Conservation (phyloP, 148 eudicot genomes). For the Beta vulgaris region DNA sequence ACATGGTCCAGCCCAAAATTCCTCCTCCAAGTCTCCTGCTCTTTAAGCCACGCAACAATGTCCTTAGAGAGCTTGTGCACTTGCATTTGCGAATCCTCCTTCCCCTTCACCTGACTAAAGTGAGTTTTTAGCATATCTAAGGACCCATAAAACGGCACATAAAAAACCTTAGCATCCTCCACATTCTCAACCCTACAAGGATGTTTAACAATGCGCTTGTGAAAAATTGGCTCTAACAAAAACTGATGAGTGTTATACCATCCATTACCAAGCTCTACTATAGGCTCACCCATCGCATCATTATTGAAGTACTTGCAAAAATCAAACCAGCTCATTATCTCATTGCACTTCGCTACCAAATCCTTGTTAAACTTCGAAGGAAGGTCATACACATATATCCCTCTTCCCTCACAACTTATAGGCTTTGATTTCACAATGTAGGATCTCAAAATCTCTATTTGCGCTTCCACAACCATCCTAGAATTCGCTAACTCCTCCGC, state of each 20-base stretch:
- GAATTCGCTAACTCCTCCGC: conserved; percentile 37
- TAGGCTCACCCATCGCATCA: conserved; percentile 54
- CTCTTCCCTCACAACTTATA: conserved; percentile 50
- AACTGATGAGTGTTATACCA: conserved; percentile 86
- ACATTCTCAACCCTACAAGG: conserved; percentile 63
- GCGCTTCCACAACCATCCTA: conserved; percentile 40
- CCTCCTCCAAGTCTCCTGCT: conserved; percentile 46
- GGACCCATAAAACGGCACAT: conserved; percentile 82
- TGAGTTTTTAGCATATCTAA: conserved; percentile 67
- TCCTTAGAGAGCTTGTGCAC: conserved; percentile 32
- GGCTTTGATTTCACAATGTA: conserved; percentile 33
- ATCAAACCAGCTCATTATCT: conserved; percentile 51
- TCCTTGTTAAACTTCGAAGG: conserved; percentile 75
- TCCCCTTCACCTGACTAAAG: conserved; percentile 52
- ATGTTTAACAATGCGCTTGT: conserved; percentile 56
- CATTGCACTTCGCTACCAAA: conserved; percentile 47
- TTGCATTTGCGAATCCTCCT: conserved; percentile 31
- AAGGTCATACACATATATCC: conserved; percentile 67
- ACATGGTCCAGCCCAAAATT: conserved; percentile 66
- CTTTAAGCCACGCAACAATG: conserved; percentile 58
- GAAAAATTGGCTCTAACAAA: conserved; percentile 68
- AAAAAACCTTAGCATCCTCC: conserved; percentile 66
- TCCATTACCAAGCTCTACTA: conserved; percentile 54
- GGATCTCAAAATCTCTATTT: conserved; percentile 46
- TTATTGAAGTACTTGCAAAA: conserved; percentile 55